These are phyloP conservation scores for Tarenaya hassleriana DNA, from an alignment of 345 rosid species.

Conservation along the genomic window DNA sequence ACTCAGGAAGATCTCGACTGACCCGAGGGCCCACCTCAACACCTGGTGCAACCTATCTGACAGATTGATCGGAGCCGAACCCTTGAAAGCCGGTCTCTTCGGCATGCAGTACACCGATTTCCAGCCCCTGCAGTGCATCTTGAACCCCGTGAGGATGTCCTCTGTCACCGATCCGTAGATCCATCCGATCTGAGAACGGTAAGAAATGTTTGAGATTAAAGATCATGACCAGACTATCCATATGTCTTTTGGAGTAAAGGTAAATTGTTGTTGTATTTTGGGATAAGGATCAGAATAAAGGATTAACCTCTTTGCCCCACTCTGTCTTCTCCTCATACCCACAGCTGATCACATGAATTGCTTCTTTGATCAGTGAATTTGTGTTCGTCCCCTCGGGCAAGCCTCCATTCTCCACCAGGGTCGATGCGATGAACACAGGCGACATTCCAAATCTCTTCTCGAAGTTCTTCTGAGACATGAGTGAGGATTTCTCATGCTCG, in stretches of 20 bases:
- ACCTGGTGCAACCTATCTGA: conserved; percentile 93
- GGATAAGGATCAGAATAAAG: too few relatives aligned
- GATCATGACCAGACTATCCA: neutral
- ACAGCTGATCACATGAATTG: conserved; percentile 90
- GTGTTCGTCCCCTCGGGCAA: conserved; percentile 84
- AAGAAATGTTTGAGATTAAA: neutral
- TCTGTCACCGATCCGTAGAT: conserved; percentile 91
- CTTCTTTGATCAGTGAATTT: conserved; percentile 74
- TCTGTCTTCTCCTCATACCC: conserved; percentile 96
- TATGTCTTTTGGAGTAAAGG: neutral
- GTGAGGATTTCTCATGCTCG: conserved; percentile 82
- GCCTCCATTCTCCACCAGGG: conserved; percentile 93
- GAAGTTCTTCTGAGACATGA: conserved; percentile 91
- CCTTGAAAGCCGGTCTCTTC: conserved; percentile 77
- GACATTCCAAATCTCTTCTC: conserved; percentile 95
- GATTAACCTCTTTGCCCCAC: conserved; percentile 96
- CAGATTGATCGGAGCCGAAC: conserved; percentile 92
- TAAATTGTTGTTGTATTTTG: neutral
- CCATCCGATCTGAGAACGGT: conserved; percentile 74
- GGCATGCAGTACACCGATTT: conserved; percentile 84
- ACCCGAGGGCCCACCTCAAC: conserved; percentile 94
- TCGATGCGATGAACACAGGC: conserved; percentile 83
- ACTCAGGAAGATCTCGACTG: conserved; percentile 91
- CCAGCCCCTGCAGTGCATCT: conserved; percentile 99
- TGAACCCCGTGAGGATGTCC: conserved; percentile 84